Evolutionary conservation across 164 flowering plant species (phyloP).

Genomic region (Houttuynia cordata): DNA sequence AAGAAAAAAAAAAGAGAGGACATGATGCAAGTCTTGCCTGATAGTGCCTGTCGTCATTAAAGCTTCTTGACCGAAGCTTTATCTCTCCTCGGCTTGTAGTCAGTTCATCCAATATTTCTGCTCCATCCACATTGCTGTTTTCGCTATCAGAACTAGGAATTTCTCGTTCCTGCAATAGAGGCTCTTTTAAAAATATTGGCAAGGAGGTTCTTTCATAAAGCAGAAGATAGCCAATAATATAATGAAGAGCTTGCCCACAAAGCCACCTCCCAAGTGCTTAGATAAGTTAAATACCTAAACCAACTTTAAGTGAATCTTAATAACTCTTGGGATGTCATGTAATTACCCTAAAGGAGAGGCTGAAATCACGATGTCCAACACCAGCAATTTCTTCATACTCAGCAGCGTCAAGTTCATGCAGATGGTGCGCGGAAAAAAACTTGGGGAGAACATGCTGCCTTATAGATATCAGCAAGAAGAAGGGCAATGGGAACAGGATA

Average conservation of each 20-base stretch:
- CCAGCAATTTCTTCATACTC: conserved; percentile 74
- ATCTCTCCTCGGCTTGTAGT: conserved; percentile 70
- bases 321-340: neutral
- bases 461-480: conserved; percentile 58
- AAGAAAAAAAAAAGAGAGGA: no score
- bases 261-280: neutral
- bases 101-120: conserved; percentile 68
- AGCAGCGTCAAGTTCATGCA: conserved; percentile 65
- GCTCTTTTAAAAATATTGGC: neutral
- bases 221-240: neutral
- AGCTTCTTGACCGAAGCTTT: conserved; percentile 45
- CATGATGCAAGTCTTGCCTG: conserved; percentile 11
- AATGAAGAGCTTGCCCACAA: neutral
- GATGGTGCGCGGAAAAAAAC: conserved; percentile 36
- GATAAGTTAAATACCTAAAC: no score
- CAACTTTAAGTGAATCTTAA: no score
- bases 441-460: conserved; percentile 64
- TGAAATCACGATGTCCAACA: conserved; percentile 20
- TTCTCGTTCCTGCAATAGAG: conserved; percentile 22
- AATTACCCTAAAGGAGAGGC: conserved; percentile 29
- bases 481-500: conserved; percentile 69
- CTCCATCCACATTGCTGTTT: conserved; percentile 29
- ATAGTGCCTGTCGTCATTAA: conserved; percentile 22
- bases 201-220: no score
- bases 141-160: conserved; percentile 9